These are phyloP conservation scores for Phytomonas francai DNA, from an alignment of 208 protist genomes.

Conservation along the genomic window DNA sequence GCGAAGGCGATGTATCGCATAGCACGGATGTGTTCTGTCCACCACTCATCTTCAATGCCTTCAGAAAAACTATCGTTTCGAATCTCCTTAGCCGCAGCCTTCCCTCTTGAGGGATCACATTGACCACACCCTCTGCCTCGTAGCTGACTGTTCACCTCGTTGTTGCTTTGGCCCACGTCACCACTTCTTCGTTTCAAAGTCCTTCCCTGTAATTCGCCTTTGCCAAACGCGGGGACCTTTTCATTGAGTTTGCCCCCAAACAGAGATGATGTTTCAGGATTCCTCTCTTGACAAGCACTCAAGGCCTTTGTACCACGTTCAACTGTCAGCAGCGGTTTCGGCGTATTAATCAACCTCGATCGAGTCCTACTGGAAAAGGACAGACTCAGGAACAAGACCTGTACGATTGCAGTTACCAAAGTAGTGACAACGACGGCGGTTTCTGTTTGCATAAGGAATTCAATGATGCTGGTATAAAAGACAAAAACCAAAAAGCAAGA, in stretches of 20 bases:
- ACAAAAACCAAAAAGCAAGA: slow-evolving; percentile 18
- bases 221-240: background rate
- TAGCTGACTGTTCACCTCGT: background rate
- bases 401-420: slow-evolving; percentile 15
- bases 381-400: slow-evolving; percentile 16
- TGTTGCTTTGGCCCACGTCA: background rate
- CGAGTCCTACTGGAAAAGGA: slow-evolving; percentile 14
- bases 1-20: slow-evolving; percentile 69
- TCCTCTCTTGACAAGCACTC: background rate
- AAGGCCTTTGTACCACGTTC: background rate
- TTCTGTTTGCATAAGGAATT: slow-evolving; percentile 33
- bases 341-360: background rate
- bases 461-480: slow-evolving; percentile 44
- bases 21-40: slow-evolving; percentile 52
- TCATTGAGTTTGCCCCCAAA: background rate
- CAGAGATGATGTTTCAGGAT: background rate
- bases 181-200: background rate
- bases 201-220: background rate
- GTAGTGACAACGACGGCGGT: slow-evolving; percentile 17
- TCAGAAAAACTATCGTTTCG: background rate
- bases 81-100: background rate
- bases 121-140: background rate
- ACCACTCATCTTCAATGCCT: slow-evolving; percentile 58
- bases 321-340: background rate
- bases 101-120: background rate